Percentiles rank a stretch among this genome's conserved stretches.
Evolutionary conservation across 2,329 filamentous ascomycete species (phyloP).

Genomic region (Aspergillus jensenii): DNA sequence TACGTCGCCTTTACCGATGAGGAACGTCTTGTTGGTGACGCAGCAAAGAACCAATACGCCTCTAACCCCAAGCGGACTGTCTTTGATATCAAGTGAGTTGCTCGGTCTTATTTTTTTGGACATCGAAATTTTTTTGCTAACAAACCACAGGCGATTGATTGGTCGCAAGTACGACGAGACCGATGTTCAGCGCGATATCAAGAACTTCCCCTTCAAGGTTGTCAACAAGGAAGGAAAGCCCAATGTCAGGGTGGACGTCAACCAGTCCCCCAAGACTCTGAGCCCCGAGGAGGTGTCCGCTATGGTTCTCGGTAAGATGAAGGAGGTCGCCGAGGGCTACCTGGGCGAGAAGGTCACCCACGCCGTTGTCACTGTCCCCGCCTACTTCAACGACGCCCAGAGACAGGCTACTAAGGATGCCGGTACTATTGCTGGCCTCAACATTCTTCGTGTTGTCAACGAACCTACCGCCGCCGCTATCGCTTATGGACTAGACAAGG

Average conservation of each 20-base stretch:
- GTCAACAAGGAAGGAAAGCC: slow-evolving; percentile 88
- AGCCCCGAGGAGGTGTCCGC: slow-evolving; percentile 67
- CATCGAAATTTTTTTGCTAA: slow-evolving; percentile 7
- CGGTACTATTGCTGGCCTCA: slow-evolving; percentile 86
- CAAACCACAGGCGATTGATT: slow-evolving; percentile 67
- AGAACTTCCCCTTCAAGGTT: slow-evolving; percentile 98
- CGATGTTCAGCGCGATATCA: slow-evolving; percentile 88
- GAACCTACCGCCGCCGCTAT: slow-evolving; percentile 94
- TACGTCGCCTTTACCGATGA: slow-evolving; percentile 97
- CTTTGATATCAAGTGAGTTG: slow-evolving; percentile 79
- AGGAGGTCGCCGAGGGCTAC: slow-evolving; percentile 63
- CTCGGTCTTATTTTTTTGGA: not conserved
- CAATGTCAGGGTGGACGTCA: slow-evolving; percentile 67
- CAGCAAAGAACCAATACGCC: slow-evolving; percentile 93
- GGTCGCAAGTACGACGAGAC: slow-evolving; percentile 80
- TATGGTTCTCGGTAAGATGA: slow-evolving; percentile 69
- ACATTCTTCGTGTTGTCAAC: slow-evolving; percentile 94
- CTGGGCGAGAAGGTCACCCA: slow-evolving; percentile 61
- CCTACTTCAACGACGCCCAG: slow-evolving; percentile 99
- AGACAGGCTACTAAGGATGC: slow-evolving; percentile 96
- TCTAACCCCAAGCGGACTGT: slow-evolving; percentile 74
- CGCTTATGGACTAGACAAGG: slow-evolving; percentile 91
- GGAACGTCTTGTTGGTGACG: slow-evolving; percentile 94
- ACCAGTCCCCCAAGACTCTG: slow-evolving; percentile 59
- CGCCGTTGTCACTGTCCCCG: slow-evolving; percentile 85